Conservation (phyloP, 1,284 basidiomycete genomes). For the Boletellus dicymbophilus region DNA sequence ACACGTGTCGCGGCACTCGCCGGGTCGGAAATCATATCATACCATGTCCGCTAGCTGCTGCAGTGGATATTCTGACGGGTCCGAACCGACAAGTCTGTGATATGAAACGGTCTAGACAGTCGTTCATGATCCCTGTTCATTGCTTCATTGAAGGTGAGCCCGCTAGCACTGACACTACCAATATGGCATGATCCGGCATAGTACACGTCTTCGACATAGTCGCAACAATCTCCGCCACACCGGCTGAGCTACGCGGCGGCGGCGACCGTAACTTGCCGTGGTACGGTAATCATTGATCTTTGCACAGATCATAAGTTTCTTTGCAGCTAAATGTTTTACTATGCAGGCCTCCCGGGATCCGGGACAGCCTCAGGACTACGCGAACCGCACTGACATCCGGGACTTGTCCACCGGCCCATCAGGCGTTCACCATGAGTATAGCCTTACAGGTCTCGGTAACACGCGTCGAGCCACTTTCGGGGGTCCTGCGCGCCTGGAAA, state of each 20-base stretch:
- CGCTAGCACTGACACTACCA: no score
- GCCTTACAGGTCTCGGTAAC: slow-evolving; percentile 32
- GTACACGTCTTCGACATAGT: neutral
- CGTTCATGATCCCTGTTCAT: no score
- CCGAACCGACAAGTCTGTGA: slow-evolving; percentile 25
- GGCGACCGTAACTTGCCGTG: slow-evolving; percentile 8
- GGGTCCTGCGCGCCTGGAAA: slow-evolving; percentile 30
- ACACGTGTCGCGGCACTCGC: slow-evolving; percentile 23
- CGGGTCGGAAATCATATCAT: slow-evolving; percentile 20
- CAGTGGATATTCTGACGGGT: slow-evolving; percentile 16
- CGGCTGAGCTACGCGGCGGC: slow-evolving; percentile 11
- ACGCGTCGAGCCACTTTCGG: slow-evolving; percentile 26
- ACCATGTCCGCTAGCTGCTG: slow-evolving; percentile 7
- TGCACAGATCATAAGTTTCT: slow-evolving; percentile 16
- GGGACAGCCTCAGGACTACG: slow-evolving; percentile 29
- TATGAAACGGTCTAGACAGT: neutral
- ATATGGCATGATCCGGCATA: no score
- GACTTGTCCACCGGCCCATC: slow-evolving; percentile 7
- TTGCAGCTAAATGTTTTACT: no score
- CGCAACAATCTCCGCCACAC: slow-evolving; percentile 34
- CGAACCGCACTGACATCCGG: slow-evolving; percentile 19
- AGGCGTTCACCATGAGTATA: slow-evolving; percentile 30
- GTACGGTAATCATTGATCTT: slow-evolving; percentile 11
- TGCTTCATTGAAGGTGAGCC: slow-evolving; percentile 1
- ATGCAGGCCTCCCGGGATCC: slow-evolving; percentile 12